Conservation (phyloP, 352 stramenopile genomes). For the Phytophthora tubulina region DNA sequence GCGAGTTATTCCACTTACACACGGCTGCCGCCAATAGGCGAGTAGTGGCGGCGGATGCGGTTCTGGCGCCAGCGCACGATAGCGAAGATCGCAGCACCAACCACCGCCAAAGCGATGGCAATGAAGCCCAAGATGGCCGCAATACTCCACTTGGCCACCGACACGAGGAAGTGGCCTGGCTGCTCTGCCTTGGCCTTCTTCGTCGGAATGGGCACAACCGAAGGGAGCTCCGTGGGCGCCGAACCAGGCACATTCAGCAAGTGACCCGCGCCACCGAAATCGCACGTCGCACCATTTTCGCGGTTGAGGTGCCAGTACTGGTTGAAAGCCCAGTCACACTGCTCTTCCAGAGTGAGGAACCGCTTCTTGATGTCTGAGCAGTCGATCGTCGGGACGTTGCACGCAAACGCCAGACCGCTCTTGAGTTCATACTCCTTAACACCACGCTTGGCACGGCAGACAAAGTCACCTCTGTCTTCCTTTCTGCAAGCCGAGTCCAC, state of each 20-base stretch:
- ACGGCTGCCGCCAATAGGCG: conserved; percentile 46
- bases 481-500: conserved; percentile 69
- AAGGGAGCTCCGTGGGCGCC: conserved; percentile 27
- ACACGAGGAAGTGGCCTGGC: conserved; percentile 36
- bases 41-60: conserved; percentile 55
- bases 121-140: conserved; percentile 36
- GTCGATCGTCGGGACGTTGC: conserved; percentile 65
- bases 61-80: conserved; percentile 45
- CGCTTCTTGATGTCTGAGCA: conserved; percentile 64
- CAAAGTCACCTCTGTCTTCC: conserved; percentile 82
- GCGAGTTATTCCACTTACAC: conserved; percentile 32
- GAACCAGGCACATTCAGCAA: conserved; percentile 45
- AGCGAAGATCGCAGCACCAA: conserved; percentile 40
- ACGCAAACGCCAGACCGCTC: conserved; percentile 72
- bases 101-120: conserved; percentile 25
- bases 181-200: conserved; percentile 24
- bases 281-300: conserved; percentile 77
- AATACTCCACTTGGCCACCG: conserved; percentile 45
- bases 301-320: conserved; percentile 81
- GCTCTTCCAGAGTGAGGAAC: conserved; percentile 69
- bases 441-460: conserved; percentile 79
- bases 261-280: conserved; percentile 80
- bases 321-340: conserved; percentile 82
- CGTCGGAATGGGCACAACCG: conserved; percentile 4
- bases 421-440: conserved; percentile 75